Evolutionary conservation across 129 eudicot species (phyloP).

Genomic region (Apium graveolens): DNA sequence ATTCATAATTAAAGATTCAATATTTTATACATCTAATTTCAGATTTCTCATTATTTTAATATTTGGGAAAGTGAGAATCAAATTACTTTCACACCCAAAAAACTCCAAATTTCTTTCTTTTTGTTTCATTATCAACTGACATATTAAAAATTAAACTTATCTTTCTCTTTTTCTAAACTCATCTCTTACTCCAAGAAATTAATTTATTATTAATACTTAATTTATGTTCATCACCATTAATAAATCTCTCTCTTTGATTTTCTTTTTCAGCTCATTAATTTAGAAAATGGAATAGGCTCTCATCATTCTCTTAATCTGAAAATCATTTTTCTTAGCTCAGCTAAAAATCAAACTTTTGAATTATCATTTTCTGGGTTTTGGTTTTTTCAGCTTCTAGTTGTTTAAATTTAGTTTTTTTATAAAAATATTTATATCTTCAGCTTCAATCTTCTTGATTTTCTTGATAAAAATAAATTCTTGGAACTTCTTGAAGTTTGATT

Average conservation of each 20-base stretch:
- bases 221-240: slow-evolving; percentile 17
- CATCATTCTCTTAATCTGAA: slow-evolving; percentile 15
- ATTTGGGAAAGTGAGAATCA: slow-evolving; percentile 36
- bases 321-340: not conserved
- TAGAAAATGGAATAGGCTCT: slow-evolving; percentile 19
- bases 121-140: slow-evolving; percentile 18
- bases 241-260: slow-evolving; percentile 12
- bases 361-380: slow-evolving; percentile 23
- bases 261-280: slow-evolving; percentile 13
- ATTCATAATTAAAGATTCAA: slow-evolving; percentile 50
- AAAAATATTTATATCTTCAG: not conserved
- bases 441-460: not conserved
- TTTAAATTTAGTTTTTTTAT: not conserved
- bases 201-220: slow-evolving; percentile 16
- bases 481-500: slow-evolving; percentile 14
- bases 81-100: slow-evolving; percentile 36
- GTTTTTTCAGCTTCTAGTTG: not conserved
- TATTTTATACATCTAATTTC: slow-evolving; percentile 27
- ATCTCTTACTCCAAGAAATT: slow-evolving; percentile 16
- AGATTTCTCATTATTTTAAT: slow-evolving; percentile 20
- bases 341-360: slow-evolving; percentile 7
- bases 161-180: slow-evolving; percentile 30
- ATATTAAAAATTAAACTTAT: slow-evolving; percentile 29
- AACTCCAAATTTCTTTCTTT: slow-evolving; percentile 28
- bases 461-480: slow-evolving; percentile 4